Evolutionary conservation across 805 yeast genomes (phyloP).

Genomic region (Wickerhamomyces queroliae): DNA sequence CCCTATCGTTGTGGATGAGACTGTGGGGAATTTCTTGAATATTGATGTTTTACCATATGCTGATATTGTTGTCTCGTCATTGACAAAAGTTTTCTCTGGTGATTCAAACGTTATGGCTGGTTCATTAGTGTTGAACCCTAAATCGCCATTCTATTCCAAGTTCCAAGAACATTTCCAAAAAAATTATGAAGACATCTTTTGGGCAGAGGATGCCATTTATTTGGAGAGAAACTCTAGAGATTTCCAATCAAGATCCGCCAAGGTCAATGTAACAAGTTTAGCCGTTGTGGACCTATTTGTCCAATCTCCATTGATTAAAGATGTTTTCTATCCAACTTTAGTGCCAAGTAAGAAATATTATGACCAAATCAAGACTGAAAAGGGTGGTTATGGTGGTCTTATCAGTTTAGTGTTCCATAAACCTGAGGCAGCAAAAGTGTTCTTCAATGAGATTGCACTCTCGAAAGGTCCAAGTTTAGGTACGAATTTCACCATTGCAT

Average conservation of each 20-base stretch:
- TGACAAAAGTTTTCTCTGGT: constrained; percentile 91
- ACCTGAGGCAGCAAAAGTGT: constrained; percentile 59
- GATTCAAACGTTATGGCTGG: constrained; percentile 97
- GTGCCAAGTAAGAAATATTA: constrained; percentile 52
- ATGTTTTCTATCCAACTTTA: constrained; percentile 67
- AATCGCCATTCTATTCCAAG: constrained; percentile 40
- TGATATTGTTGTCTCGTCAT: constrained; percentile 82
- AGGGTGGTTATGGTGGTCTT: constrained; percentile 88
- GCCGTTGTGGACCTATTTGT: constrained; percentile 50
- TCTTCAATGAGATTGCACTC: constrained; percentile 62
- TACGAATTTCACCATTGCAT: constrained; percentile 81
- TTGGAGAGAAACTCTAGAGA: constrained; percentile 93
- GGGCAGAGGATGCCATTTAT: constrained; percentile 93
- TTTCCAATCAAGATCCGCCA: constrained; percentile 55
- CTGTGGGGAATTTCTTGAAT: constrained; percentile 87
- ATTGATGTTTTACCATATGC: constrained; percentile 74
- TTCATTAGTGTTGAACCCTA: constrained; percentile 70
- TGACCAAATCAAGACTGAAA: constrained; percentile 58
- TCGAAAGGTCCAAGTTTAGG: constrained; percentile 92
- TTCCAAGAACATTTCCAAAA: constrained; percentile 46
- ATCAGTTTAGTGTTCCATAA: constrained; percentile 67
- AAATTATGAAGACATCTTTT: constrained; percentile 66
- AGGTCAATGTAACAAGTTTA: constrained; percentile 49
- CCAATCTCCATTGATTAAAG: constrained; percentile 42
- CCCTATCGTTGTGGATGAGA: constrained; percentile 86